Evolutionary conservation across 176 grass and related monocot genomes (phyloP).

Genomic region (Pontederia paniculata): DNA sequence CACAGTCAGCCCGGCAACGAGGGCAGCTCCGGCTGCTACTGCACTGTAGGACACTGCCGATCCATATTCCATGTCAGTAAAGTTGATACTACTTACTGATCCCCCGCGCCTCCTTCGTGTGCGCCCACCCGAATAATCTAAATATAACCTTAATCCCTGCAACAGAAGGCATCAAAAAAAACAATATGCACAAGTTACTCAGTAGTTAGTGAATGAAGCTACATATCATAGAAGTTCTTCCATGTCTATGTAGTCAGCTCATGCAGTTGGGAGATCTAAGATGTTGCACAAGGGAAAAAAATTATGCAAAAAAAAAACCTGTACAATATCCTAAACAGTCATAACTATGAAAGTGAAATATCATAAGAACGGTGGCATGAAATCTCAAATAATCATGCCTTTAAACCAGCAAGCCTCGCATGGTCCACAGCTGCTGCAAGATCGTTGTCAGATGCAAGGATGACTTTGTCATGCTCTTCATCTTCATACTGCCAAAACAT

Average conservation of each 20-base stretch:
- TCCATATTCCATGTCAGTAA: conserved; percentile 21
- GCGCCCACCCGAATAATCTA: conserved; percentile 43
- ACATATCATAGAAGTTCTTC: too few relatives aligned
- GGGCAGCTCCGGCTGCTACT: conserved; percentile 37
- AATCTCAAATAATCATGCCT: conserved; percentile 30
- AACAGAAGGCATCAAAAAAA: too few relatives aligned
- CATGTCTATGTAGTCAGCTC: too few relatives aligned
- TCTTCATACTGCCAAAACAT: conserved; percentile 51
- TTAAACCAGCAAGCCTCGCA: conserved; percentile 68
- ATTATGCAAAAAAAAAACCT: too few relatives aligned
- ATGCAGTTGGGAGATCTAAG: too few relatives aligned
- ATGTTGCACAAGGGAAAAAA: too few relatives aligned
- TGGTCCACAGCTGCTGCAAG: conserved; percentile 64
- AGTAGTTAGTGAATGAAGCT: too few relatives aligned
- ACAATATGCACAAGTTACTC: too few relatives aligned
- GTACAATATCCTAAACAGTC: too few relatives aligned
- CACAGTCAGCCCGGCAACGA: conserved; percentile 43
- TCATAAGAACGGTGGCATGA: too few relatives aligned
- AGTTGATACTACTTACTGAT: conserved; percentile 5
- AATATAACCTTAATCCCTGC: conserved; percentile 48
- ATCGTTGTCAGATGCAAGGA: conserved; percentile 59
- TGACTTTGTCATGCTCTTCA: conserved; percentile 64
- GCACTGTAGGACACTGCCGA: conserved; percentile 43
- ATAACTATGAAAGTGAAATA: too few relatives aligned
- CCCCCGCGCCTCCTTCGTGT: conserved; percentile 13